These are phyloP conservation scores for Aspergillus heteromorphus DNA, from an alignment of 495 filamentous ascomycete genomes.

Conservation along the genomic window DNA sequence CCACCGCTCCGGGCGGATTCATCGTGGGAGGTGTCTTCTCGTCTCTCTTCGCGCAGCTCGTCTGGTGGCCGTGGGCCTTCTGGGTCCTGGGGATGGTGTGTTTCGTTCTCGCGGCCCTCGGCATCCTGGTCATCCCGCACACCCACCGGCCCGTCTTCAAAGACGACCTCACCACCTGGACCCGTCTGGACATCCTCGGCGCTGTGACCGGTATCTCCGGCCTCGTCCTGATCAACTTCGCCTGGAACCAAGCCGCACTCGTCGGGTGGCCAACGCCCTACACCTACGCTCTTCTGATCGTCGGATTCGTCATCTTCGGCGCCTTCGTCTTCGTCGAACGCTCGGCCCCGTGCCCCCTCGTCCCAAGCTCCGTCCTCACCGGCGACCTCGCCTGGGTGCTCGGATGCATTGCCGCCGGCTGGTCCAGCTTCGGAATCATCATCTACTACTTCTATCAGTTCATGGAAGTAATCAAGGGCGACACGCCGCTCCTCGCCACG, in stretches of 20 bases:
- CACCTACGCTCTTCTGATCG: conserved; percentile 48
- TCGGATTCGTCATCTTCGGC: conserved; percentile 46
- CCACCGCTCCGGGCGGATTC: conserved; percentile 51
- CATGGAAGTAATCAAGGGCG: conserved; percentile 41
- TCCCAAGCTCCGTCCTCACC: conserved; percentile 48
- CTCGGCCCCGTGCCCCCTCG: conserved; percentile 42
- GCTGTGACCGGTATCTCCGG: conserved; percentile 45
- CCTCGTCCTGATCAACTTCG: conserved; percentile 55
- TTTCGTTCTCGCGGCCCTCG: conserved; percentile 33
- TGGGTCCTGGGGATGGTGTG: conserved; percentile 52
- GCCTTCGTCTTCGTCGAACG: conserved; percentile 50
- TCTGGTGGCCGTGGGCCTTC: conserved; percentile 61
- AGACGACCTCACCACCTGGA: conserved; percentile 14
- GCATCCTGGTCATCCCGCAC: conserved; percentile 44
- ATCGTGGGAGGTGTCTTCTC: conserved; percentile 48
- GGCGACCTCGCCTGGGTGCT: conserved; percentile 50
- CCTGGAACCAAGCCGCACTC: conserved; percentile 56
- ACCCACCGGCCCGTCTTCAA: conserved; percentile 18
- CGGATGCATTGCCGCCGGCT: conserved; percentile 49
- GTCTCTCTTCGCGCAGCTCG: conserved; percentile 42
- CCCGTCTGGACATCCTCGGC: conserved; percentile 46
- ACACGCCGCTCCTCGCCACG: conserved; percentile 41
- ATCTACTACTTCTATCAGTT: conserved; percentile 55
- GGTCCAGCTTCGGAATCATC: conserved; percentile 59
- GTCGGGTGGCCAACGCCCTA: conserved; percentile 55